These are phyloP conservation scores for Chlorencoelia australis DNA, from an alignment of 2,329 filamentous ascomycete genomes.

Conservation along the genomic window DNA sequence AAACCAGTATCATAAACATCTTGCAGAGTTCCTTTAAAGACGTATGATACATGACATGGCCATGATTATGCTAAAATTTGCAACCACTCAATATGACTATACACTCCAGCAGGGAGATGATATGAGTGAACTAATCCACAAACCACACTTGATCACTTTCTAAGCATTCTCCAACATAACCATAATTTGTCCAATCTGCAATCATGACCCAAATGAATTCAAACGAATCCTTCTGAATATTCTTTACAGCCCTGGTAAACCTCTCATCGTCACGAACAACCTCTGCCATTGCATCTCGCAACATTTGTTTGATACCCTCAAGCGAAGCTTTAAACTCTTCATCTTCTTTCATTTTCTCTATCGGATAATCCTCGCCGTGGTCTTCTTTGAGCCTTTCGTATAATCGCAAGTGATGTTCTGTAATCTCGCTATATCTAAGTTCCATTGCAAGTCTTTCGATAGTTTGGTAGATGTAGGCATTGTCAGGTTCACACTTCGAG, in stretches of 20 bases:
- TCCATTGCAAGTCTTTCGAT: constrained; percentile 2
- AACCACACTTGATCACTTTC: constrained; percentile 3
- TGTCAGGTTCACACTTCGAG: neutral
- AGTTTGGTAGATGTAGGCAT: constrained; percentile 4
- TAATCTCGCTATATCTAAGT: constrained; percentile 1
- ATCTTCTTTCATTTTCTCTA: neutral
- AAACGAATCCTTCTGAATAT: neutral
- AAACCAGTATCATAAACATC: too few relatives aligned
- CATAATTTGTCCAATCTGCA: constrained; percentile 2
- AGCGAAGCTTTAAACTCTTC: constrained; percentile 5
- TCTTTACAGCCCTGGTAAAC: constrained; percentile 2
- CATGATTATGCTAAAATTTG: too few relatives aligned
- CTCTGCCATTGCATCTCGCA: constrained; percentile 2
- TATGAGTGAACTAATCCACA: constrained; percentile 9
- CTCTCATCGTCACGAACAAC: constrained; percentile 1
- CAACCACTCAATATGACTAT: too few relatives aligned
- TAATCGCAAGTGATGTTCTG: constrained; percentile 1
- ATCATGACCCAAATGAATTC: constrained; percentile 5
- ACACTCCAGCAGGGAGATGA: too few relatives aligned
- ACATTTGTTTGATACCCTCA: neutral
- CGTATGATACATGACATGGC: too few relatives aligned
- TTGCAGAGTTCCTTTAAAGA: too few relatives aligned
- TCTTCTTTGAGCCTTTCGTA: neutral
- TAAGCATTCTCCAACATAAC: constrained; percentile 6
- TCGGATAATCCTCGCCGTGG: neutral